A percentile compares a stretch with the other conserved stretches of the same genome.
Conservation (phyloP, 257 asterid species). For the Nemophila menziesii region DNA sequence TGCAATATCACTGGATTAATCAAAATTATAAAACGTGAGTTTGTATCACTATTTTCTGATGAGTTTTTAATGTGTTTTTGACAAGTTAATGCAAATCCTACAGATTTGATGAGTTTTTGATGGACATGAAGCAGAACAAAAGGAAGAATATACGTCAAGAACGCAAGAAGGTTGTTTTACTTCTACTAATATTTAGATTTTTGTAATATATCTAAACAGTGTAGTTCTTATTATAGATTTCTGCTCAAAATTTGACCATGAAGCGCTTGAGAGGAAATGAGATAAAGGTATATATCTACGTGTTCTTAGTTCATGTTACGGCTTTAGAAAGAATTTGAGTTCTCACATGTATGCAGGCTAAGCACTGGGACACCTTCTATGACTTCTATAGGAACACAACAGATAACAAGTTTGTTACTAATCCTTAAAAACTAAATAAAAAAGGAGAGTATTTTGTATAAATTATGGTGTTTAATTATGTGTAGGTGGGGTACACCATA, state of each 20-base stretch:
- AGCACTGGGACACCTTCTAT: conserved; percentile 91
- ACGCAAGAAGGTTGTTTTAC: conserved; percentile 68
- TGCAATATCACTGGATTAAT: conserved; percentile 96
- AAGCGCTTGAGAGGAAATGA: conserved; percentile 84
- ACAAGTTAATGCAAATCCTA: conserved; percentile 10
- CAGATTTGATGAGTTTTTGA: conserved; percentile 96
- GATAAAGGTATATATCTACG: conserved; percentile 48
- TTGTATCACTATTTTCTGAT: neutral
- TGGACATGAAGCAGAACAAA: conserved; percentile 95
- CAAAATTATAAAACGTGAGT: conserved; percentile 66
- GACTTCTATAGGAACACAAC: conserved; percentile 86
- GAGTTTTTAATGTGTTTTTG: conserved; percentile 3
- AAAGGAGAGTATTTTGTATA: too few species aligned
- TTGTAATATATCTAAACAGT: neutral
- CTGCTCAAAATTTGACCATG: conserved; percentile 82
- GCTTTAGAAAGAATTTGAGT: neutral
- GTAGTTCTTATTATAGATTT: conserved; percentile 44
- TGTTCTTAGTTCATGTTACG: neutral
- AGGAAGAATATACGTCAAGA: conserved; percentile 96
- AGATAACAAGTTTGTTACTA: conserved; percentile 54
- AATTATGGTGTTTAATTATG: conserved; percentile 2
- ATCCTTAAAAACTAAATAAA: too few species aligned
- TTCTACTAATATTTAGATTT: neutral
- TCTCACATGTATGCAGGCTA: conserved; percentile 43
- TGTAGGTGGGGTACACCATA: conserved; percentile 95